Percentiles rank a stretch among this genome's conserved stretches.
phyloP scores from a whole-genome alignment of 2,329 filamentous ascomycete species.

The Pestalotiopsis fici region DNA sequence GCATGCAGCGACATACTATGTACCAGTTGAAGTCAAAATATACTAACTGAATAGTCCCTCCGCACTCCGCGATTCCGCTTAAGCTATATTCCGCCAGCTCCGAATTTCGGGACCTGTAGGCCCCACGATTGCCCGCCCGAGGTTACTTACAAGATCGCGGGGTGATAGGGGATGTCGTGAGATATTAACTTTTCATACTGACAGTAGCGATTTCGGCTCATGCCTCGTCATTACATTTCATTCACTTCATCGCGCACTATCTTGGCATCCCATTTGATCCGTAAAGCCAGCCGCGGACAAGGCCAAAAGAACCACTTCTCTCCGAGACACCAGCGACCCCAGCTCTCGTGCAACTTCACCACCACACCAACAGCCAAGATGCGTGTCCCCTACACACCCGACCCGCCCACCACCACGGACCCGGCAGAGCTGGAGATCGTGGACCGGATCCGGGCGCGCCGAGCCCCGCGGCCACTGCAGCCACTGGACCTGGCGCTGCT shows the following conservation, averaged over 20 bases:
- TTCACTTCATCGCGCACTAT: background rate
- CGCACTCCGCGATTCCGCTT: background rate
- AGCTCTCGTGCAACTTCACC: background rate
- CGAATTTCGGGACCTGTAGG: slow-evolving; percentile 3
- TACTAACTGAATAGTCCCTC: background rate
- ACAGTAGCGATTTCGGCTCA: background rate
- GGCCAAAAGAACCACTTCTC: background rate
- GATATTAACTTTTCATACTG: background rate
- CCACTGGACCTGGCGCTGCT: slow-evolving; percentile 75
- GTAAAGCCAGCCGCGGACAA: background rate
- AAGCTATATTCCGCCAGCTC: slow-evolving; percentile 5
- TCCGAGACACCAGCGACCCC: no score
- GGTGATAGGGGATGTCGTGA: background rate
- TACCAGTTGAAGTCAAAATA: background rate
- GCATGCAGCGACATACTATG: background rate
- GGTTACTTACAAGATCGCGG: background rate
- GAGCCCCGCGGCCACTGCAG: slow-evolving; percentile 69
- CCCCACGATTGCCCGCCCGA: slow-evolving; percentile 3
- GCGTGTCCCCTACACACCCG: slow-evolving; percentile 67
- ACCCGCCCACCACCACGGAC: slow-evolving; percentile 47
- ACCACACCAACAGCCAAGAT: slow-evolving; percentile 41
- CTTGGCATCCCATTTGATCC: background rate
- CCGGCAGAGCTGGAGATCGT: slow-evolving; percentile 59
- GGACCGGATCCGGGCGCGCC: slow-evolving; percentile 63
- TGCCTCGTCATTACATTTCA: background rate